Evolutionary conservation across 176 grass and related monocot genomes (phyloP).

Genomic region (Rhipidocladum racemiflorum): DNA sequence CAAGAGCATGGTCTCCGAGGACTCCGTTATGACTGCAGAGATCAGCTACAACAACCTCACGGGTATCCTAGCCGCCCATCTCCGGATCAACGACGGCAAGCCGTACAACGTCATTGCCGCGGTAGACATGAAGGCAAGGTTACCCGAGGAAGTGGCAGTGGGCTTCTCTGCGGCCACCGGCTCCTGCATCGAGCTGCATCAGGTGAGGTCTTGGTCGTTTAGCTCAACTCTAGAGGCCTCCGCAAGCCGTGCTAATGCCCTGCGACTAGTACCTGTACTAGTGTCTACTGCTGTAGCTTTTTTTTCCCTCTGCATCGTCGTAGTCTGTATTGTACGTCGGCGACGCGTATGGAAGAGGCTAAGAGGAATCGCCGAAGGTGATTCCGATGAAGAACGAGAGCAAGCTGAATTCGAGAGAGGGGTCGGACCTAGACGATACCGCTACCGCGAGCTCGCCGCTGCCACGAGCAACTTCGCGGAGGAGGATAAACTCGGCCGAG

Average conservation of each 20-base stretch:
- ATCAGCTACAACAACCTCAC: slow-evolving; percentile 26
- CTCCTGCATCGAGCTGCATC: background rate
- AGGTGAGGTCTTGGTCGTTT: background rate
- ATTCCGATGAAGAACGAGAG: background rate
- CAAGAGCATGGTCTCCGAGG: too few species aligned
- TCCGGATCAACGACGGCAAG: background rate
- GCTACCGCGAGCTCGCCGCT: background rate
- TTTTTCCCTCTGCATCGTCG: background rate
- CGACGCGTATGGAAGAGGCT: background rate
- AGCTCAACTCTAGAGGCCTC: background rate
- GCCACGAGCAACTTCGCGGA: background rate
- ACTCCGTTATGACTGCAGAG: background rate
- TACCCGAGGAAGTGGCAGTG: background rate
- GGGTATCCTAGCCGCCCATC: background rate
- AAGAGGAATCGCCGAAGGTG: background rate
- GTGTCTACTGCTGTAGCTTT: background rate
- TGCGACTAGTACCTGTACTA: background rate
- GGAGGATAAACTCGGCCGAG: background rate
- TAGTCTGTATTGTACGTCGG: background rate
- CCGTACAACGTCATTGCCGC: background rate
- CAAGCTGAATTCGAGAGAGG: background rate
- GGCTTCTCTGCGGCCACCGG: slow-evolving; percentile 33
- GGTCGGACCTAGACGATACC: background rate
- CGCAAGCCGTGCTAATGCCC: background rate
- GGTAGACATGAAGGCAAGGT: background rate